Evolutionary conservation across 225 moss, liverwort and hornwort genomes (phyloP), one percentile per base, ranked within the genome.

Genomic region (Antitrichia curtipendula): DNA sequence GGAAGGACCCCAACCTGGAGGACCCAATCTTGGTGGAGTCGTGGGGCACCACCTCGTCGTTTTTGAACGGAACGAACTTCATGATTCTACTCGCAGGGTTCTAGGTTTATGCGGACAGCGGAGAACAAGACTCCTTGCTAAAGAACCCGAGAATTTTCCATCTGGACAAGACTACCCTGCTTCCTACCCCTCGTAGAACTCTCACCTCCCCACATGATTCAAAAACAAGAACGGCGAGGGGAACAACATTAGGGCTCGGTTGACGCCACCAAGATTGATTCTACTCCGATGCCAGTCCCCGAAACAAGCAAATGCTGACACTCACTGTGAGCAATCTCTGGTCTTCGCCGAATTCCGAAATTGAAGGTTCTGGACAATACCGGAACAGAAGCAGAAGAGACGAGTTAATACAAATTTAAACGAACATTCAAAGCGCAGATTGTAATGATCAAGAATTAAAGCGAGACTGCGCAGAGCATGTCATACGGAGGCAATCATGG

Each of bases 1-100:
- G 92, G 24, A 94, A 94, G 66, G 94, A 94, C 34, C 94, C 94
- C 86, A 92, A 41, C 72, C 94, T 73, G 17, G 94, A 94, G 45
- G 94, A 78, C 27, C 91, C 91, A 56, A 91, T 91, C 89, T 89
- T 94, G 68, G 78, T 80, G 45, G 87, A 73, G 76, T 92, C 94
- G 40, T 91, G 94, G 41, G 92, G 81, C n/a, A 86, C 83, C 66
- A 89, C 89, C 84, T 58, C 91, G n/a, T 92, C 92, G 76, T 81
- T 92, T 80, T 65, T 91, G 81, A 92, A 91, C 29, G 92, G 91
- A 13, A 92, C 76, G 54, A 94, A 94, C 92, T 94, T 94, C 93
- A 94, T 93, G 75, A 76, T 59, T 78, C 47, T 7, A 41, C 40
- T 53, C 18, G 73, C 50, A 34, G 58, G 76, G 32, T n/a, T 80